phyloP scores from a whole-genome alignment of 495 filamentous ascomycete species.

The Xylaria intraflava region DNA sequence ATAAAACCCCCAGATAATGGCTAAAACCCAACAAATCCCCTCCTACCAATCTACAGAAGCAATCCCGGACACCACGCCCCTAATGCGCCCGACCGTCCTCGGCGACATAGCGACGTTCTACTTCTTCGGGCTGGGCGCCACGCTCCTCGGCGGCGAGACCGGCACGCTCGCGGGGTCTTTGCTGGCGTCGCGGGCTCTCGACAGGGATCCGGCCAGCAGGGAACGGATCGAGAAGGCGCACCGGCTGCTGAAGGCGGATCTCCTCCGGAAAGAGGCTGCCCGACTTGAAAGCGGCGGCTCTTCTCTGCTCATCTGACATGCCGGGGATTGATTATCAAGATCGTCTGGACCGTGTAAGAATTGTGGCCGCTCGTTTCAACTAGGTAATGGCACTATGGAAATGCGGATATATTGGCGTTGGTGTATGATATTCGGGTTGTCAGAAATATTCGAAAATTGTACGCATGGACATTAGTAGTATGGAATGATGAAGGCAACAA shows the following conservation, averaged over 20 bases:
- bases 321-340: too few species aligned
- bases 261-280: slow-evolving; percentile 52
- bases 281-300: slow-evolving; percentile 39
- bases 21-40: background rate
- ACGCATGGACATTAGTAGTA: too few species aligned
- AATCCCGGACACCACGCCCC: slow-evolving; percentile 53
- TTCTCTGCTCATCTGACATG: background rate
- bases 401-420: too few species aligned
- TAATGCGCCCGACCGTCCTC: slow-evolving; percentile 49
- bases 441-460: too few species aligned
- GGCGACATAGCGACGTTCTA: slow-evolving; percentile 59
- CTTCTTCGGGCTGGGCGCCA: slow-evolving; percentile 54
- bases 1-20: too few species aligned
- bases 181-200: slow-evolving; percentile 46
- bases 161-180: slow-evolving; percentile 52
- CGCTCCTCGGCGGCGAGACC: slow-evolving; percentile 59
- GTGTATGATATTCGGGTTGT: too few species aligned
- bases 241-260: slow-evolving; percentile 54
- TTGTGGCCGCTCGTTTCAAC: too few species aligned
- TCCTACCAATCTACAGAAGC: slow-evolving; percentile 37
- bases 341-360: too few species aligned
- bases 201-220: slow-evolving; percentile 46
- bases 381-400: too few species aligned
- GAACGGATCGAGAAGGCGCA: slow-evolving; percentile 60
- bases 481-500: too few species aligned